Evolutionary conservation across 257 asterid species (phyloP), one percentile per base, ranked within the genome.

Genomic region (Penstemon barbatus): DNA sequence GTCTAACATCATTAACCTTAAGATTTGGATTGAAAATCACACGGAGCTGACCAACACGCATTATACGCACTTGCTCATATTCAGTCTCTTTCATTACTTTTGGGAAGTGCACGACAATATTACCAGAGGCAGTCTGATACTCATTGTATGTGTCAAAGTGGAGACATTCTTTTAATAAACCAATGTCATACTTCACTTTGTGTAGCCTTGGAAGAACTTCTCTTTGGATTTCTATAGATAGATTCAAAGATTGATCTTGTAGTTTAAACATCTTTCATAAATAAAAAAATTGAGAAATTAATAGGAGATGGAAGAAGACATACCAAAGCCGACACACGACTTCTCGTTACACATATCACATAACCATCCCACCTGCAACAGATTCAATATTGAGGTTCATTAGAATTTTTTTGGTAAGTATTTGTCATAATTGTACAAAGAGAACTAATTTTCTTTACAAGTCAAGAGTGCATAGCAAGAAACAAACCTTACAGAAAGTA

Each of bases 151-250:
- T 55, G 41, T 57, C 74, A 6, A 55, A 13, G 45, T 43, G 65
- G 19, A 64, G 59, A 41, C 18, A 45, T 60, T 75, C 81, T 4
- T 75, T 71, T 37, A 65, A 3, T 5, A 63, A 13, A 38, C 76
- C 78, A 3, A 18, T 69, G 7, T 79, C 84, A 15, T 46, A 65
- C 66, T 72, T 79, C 8, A 57, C 43, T 65, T 76, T 75, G 63
- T 57, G 67, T 2, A 75, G 66, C 71, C 77, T 64, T 4, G 82
- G 68, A 18, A 77, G 65, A 69, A 66, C 66, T n/a, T 81, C 82
- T 39, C 48, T 63, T 3, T 12, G 33, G 48, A 71, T 53, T 41
- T 70, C 75, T 70, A 59, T 5, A 48, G 25, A 56, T 45, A 13
- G 45, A 55, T 9, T 4, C 18, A 42, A 37, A 5, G 25, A 15